Percentiles rank a stretch among this genome's conserved stretches.
Conservation (phyloP, 225 moss, liverwort and hornwort species). For the Takakia lepidozioides region DNA sequence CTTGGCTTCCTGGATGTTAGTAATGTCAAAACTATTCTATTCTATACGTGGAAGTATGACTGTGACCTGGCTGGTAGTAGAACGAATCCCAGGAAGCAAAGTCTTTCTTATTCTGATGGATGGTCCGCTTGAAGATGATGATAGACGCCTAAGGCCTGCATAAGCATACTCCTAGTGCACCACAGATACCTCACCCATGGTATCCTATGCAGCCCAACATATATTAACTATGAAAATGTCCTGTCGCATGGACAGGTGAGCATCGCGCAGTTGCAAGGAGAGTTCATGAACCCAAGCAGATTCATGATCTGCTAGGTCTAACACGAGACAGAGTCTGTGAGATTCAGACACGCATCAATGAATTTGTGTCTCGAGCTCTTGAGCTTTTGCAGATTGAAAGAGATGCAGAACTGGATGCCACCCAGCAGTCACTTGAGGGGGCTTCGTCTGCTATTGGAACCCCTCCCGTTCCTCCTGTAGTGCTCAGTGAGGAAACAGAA, state of each 20-base stretch:
- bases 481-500: conserved; percentile 28
- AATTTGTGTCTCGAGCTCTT: conserved; percentile 60
- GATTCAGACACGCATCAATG: conserved; percentile 64
- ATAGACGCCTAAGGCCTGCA: too few species aligned
- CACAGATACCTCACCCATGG: too few species aligned
- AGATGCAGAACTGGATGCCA: conserved; percentile 86
- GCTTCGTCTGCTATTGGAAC: conserved; percentile 36
- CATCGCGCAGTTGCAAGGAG: conserved; percentile 73
- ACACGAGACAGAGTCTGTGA: conserved; percentile 46
- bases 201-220: too few species aligned
- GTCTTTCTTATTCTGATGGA: too few species aligned
- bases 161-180: too few species aligned
- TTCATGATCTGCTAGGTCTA: conserved; percentile 59
- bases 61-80: too few species aligned
- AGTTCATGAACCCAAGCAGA: conserved; percentile 46
- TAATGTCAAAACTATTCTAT: too few species aligned
- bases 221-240: too few species aligned
- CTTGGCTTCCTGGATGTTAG: too few species aligned
- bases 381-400: conserved; percentile 81
- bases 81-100: too few species aligned
- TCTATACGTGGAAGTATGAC: too few species aligned
- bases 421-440: conserved; percentile 81
- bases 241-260: conserved; percentile 51
- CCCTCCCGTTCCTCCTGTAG: conserved; percentile 16
- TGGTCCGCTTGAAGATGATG: too few species aligned